Evolutionary conservation across 1,139 yeast genomes (phyloP), one percentile per base, ranked within the genome.

Genomic region (Yamadazyma atmosphaerica): DNA sequence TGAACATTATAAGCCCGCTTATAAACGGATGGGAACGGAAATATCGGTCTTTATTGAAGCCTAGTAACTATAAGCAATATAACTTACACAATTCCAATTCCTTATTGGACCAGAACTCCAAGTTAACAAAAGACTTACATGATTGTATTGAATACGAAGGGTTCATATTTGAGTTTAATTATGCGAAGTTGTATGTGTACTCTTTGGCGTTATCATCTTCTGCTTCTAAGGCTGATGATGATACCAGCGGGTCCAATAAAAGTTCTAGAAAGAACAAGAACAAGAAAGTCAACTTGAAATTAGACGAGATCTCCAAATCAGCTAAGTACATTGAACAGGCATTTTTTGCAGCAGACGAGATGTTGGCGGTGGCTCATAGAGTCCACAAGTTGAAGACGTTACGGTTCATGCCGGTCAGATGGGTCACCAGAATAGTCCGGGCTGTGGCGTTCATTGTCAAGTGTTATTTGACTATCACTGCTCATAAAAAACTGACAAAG

Each of bases 361-460:
- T 87, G 58, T 63, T 89, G 27, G 74, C 77, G 22, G 83, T 85
- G 3, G 87, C 92, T 2, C 79, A 79, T 40, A 65, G 95, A 31
- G 81, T 87, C 2, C 88, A 84, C 52, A 70, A 72, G 43, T 65
- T 83, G 44, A 79, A 77, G 45, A 65, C 83, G 67, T 64, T 87
- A 38, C 69, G 82, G 44, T 85, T 76, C 54, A 87, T 90, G 81
- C 96, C 98, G 0, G 90, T 88, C 11, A 69, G 96, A 46, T 89
- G 96, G 96, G 81, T 86, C 4, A 85, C 89, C 1, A 70, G 96
- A 42, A 81, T 88, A 26, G 90, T 90, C n/a, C 77, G 94, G 50
- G 89, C 96, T 0, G 90, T 88, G 5, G 94, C 96, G 2, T 90
- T 89, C 56, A 76, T 90, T 39, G 95, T 90, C 9, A 89, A 89